Evolutionary conservation across 1,284 basidiomycete genomes (phyloP), one percentile per base, ranked within the genome.

Genomic region (Paramarasmius palmivorus): DNA sequence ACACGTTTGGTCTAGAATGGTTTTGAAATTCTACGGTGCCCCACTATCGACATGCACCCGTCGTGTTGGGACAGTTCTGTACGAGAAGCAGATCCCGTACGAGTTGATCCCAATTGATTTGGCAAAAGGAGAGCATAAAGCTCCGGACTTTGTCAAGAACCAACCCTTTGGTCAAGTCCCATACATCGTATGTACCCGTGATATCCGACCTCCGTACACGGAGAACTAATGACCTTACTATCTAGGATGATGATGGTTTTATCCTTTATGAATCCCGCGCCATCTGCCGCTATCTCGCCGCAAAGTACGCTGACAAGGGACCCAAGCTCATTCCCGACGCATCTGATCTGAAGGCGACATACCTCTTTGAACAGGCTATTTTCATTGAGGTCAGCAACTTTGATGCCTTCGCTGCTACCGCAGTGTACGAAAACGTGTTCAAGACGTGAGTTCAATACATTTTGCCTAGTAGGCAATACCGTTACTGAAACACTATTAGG

Each of bases 131-230:
- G 76, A 78, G 59, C 78, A 85, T 53, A 84, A 83, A 64, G 14
- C 63, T 0, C 59, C 75, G 0, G 73, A 64, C n/a, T 79, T 67
- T 70, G 15, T 75, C 20, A 64, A 63, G 25, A 65, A 72, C 22
- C 84, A 88, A 57, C 86, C 87, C 0, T 89, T 88, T 59, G 84
- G 83, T 17, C 82, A 84, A 64, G 66, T 88, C 56, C 86, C 86
- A 1, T 84, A 78, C 66, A 73, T 89, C 52, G 80, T 55, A 14
- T 19, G 49, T 47, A n/a, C n/a, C n/a, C n/a, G n/a, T n/a, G n/a
- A n/a, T n/a, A n/a, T n/a, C n/a, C n/a, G n/a, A n/a, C n/a, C n/a
- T n/a, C n/a, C n/a, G n/a, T n/a, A n/a, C n/a, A n/a, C n/a, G n/a
- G n/a, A n/a, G n/a, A 4, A 29, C 32, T 46, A 14, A 10, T 26